phyloP scores from a whole-genome alignment of 2,329 filamentous ascomycete species.

The Westerdykella aurantiaca region DNA sequence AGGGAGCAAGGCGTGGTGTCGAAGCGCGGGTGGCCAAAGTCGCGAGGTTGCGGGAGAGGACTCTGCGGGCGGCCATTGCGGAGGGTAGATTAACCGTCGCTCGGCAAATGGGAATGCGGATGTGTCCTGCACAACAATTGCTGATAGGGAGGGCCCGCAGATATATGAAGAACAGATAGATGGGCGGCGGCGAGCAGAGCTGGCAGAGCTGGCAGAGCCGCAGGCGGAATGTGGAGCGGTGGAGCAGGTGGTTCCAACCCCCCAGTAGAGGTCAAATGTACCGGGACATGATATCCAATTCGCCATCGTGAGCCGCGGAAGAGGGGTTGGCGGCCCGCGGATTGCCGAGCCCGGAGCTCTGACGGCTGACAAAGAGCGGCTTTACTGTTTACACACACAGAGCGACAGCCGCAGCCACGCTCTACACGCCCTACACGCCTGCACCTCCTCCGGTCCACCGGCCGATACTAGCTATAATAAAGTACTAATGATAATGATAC shows the following conservation, averaged over 20 bases:
- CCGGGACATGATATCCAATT: not conserved
- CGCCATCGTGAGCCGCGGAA: not conserved
- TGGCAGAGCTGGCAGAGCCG: not conserved
- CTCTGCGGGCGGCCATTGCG: slow-evolving; percentile 44
- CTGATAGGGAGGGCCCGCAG: not conserved
- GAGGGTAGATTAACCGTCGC: slow-evolving; percentile 6
- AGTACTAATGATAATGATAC: no score
- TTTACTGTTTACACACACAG: no score
- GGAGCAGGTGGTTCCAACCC: not conserved
- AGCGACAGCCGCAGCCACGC: no score
- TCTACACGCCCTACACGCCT: no score
- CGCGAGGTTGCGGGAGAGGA: slow-evolving; percentile 39
- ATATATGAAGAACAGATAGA: not conserved
- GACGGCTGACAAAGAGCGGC: not conserved
- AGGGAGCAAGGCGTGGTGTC: slow-evolving; percentile 29
- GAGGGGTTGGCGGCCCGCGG: not conserved
- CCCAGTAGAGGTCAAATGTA: not conserved
- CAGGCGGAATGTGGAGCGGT: not conserved
- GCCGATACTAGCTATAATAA: no score
- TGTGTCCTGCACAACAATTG: not conserved
- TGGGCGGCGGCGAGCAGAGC: not conserved
- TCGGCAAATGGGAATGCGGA: not conserved
- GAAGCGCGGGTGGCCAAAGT: slow-evolving; percentile 37
- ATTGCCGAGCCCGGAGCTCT: not conserved
- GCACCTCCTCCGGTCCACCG: no score